Evolutionary conservation across 352 stramenopile genomes (phyloP).

Genomic region (Globisporangium cederbergense): DNA sequence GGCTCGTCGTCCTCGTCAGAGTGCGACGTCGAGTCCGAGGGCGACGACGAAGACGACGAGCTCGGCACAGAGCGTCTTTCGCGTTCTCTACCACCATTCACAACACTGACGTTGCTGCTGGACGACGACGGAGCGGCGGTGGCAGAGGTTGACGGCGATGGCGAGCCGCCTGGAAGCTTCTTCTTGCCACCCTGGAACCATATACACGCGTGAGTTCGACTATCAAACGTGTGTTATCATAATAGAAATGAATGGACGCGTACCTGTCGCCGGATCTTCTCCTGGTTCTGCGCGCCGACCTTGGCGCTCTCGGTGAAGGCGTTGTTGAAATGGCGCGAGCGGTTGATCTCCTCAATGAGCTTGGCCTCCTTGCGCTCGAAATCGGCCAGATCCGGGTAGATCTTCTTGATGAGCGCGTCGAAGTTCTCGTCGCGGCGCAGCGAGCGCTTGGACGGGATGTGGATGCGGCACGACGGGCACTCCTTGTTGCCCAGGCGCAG

Average conservation of each 20-base stretch:
- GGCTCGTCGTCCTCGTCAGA: conserved; percentile 5
- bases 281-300: conserved; percentile 67
- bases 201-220: background rate
- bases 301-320: conserved; percentile 70
- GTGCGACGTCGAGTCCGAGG: conserved; percentile 14
- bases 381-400: conserved; percentile 82
- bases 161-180: conserved; percentile 8
- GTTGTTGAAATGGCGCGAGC: conserved; percentile 80
- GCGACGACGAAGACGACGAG: conserved; percentile 4
- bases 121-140: background rate
- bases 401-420: conserved; percentile 80
- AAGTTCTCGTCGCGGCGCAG: conserved; percentile 84
- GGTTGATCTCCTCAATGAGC: conserved; percentile 80
- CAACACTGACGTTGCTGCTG: background rate
- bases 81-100: background rate
- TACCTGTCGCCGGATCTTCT: conserved; percentile 53
- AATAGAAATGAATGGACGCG: background rate
- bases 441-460: conserved; percentile 85
- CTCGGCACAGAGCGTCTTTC: background rate
- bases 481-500: conserved; percentile 83
- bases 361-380: conserved; percentile 79
- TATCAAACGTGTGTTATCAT: background rate
- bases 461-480: conserved; percentile 87
- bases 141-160: background rate
- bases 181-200: conserved; percentile 8